These are phyloP conservation scores for Colletotrichum endophyticum DNA, from an alignment of 2,329 filamentous ascomycete species.

Conservation along the genomic window DNA sequence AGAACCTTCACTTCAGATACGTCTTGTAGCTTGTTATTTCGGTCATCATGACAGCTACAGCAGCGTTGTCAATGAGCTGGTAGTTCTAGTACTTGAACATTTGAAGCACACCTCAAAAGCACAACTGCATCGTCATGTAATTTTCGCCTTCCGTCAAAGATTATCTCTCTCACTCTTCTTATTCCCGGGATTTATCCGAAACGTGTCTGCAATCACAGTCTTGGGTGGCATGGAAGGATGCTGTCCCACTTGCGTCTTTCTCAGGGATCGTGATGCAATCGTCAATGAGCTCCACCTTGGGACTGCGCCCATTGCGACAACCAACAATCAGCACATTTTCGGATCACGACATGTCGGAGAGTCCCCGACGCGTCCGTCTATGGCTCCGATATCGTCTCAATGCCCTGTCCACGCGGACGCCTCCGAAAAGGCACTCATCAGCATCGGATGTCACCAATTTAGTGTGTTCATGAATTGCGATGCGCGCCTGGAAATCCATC, in stretches of 20 bases:
- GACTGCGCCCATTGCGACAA: not conserved
- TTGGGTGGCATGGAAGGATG: not conserved
- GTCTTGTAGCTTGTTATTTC: not conserved
- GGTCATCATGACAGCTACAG: not conserved
- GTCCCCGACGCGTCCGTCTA: not conserved
- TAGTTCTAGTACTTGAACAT: not conserved
- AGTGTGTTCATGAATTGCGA: too few species aligned
- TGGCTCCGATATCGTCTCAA: not conserved
- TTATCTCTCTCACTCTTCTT: not conserved
- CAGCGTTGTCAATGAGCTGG: not conserved
- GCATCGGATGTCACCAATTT: not conserved
- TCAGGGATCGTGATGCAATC: not conserved
- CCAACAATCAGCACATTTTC: not conserved
- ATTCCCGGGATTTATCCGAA: not conserved
- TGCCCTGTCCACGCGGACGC: not conserved
- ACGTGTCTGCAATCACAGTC: rapidly evolving
- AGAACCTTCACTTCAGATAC: not conserved
- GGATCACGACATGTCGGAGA: not conserved
- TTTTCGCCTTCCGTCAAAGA: not conserved
- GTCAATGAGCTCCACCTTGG: not conserved
- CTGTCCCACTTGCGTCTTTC: not conserved
- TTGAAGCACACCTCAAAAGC: not conserved
- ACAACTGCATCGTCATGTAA: rapidly evolving
- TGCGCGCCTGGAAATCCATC: too few species aligned
- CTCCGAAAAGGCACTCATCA: not conserved